Evolutionary conservation across 2,329 filamentous ascomycete species (phyloP), one percentile per base, ranked within the genome.

Genomic region (Ceratocystis eucalypticola): DNA sequence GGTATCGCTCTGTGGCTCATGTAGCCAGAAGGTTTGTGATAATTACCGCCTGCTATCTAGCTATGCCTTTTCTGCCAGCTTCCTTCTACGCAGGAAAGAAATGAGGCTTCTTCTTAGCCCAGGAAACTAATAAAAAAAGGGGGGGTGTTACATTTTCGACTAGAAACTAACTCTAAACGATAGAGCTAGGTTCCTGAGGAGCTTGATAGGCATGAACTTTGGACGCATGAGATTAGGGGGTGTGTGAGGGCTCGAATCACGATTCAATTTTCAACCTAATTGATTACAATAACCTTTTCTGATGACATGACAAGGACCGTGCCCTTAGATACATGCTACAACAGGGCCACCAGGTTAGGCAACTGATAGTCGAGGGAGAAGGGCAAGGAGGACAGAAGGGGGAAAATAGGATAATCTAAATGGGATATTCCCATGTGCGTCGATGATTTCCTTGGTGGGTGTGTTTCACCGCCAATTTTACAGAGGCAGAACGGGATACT

Each of bases 171-270:
- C 53, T 59, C 53, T 22, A 59, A 59, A 59, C 15, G 12, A 59
- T 15, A 5, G 17, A 59, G 28, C 53, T 30, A 59, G 25, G 53
- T 59, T 30, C 53, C 15, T 59, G 25, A 33, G 15, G 33, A 20
- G n/a, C 53, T 17, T 59, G 53, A 59, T 59, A 59, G 53, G 33
- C 53, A 59, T 59, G 53, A 59, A 28, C 53, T 30, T 59, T 25
- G 33, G 53, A 37, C 15, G 12, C 7, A 59, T 59, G 53, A 59
- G 25, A 59, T 59, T 59, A 59, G 53, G 53, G 53, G 53, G 53
- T 33, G 22, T 15, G 22, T 28, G 28, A 59, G 28, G 25, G 28
- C 53, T 30, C 53, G 7, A 59, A 30, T 30, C 25, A 59, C 28
- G 28, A 53, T 28, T 53, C 22, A 59, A 59, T 3, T 41, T 41